Conservation (phyloP, 805 yeast genomes). For the Komagataella mondaviorum region DNA sequence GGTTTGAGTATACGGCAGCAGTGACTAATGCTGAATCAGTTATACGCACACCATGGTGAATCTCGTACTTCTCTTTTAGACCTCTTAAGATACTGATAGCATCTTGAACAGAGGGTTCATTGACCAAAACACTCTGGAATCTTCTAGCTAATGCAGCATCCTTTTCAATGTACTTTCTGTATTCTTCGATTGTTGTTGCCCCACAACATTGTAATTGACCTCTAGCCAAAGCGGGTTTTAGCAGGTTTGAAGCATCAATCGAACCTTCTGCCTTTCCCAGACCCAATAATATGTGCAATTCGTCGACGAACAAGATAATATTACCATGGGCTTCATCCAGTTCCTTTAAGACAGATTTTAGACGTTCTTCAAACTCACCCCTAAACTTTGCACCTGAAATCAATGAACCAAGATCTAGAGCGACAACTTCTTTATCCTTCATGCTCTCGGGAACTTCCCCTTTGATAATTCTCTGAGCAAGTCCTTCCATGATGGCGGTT, state of each 20-base stretch:
- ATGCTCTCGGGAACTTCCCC: slow-evolving; percentile 93
- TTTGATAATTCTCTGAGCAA: slow-evolving; percentile 83
- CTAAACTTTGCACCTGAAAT: slow-evolving; percentile 93
- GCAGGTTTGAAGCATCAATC: slow-evolving; percentile 86
- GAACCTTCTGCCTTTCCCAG: slow-evolving; percentile 91
- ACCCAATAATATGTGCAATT: slow-evolving; percentile 79
- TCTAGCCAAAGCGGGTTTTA: slow-evolving; percentile 89
- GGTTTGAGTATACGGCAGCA: slow-evolving; percentile 79
- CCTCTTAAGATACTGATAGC: slow-evolving; percentile 89
- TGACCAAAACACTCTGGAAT: slow-evolving; percentile 76
- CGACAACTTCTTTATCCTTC: slow-evolving; percentile 72
- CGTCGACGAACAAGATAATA: slow-evolving; percentile 79
- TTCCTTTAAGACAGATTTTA: slow-evolving; percentile 71
- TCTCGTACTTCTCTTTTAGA: slow-evolving; percentile 86
- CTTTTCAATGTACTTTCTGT: slow-evolving; percentile 83
- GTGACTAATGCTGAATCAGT: slow-evolving; percentile 88
- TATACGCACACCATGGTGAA: slow-evolving; percentile 94
- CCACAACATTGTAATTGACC: slow-evolving; percentile 91
- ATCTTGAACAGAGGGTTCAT: slow-evolving; percentile 84
- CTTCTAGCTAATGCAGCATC: slow-evolving; percentile 94
- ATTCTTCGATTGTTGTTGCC: slow-evolving; percentile 93
- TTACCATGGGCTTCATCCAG: slow-evolving; percentile 67
- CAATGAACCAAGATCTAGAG: slow-evolving; percentile 78
- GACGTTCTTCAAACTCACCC: slow-evolving; percentile 91
- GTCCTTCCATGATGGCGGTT: slow-evolving; percentile 92